Percentiles rank a stretch among this genome's conserved stretches.
Evolutionary conservation across 2,329 filamentous ascomycete genomes (phyloP).

Genomic region (Trichoderma koningiopsis): DNA sequence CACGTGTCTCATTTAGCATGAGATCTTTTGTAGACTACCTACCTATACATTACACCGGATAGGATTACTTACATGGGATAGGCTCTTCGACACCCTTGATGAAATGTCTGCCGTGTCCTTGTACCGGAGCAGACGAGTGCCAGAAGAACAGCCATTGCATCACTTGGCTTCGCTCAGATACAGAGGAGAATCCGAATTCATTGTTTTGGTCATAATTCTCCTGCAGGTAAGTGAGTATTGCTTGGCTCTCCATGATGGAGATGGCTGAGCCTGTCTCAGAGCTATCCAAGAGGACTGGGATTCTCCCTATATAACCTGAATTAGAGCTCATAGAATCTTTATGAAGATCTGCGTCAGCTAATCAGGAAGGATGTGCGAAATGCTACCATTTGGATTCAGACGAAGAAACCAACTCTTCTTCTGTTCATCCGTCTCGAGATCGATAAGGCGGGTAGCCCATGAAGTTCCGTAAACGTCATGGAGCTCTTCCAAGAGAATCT

Average conservation of each 20-base stretch:
- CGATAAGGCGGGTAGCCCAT: constrained; percentile 3
- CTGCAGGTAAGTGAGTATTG: background rate
- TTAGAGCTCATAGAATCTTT: background rate
- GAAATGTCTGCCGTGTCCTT: constrained; percentile 2
- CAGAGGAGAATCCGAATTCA: background rate
- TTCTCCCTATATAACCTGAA: background rate
- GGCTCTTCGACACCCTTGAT: background rate
- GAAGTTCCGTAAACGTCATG: background rate
- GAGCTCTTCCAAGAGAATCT: constrained; percentile 15
- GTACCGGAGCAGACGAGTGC: constrained; percentile 1
- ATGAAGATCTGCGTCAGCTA: background rate
- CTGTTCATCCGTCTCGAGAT: constrained; percentile 7
- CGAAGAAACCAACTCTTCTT: constrained; percentile 11
- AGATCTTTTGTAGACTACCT: background rate
- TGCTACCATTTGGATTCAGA: constrained; percentile 11
- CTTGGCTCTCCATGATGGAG: background rate
- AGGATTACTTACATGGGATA: background rate
- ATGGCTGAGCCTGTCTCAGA: background rate
- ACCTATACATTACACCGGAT: background rate
- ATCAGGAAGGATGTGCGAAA: background rate
- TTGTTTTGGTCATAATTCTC: background rate
- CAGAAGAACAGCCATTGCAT: constrained; percentile 18
- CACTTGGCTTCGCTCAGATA: background rate
- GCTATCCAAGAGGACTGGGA: constrained; percentile 2
- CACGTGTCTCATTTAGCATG: background rate